These are phyloP conservation scores for Vanderwaltozyma verrucispora DNA, from an alignment of 805 yeast genomes.

Conservation along the genomic window DNA sequence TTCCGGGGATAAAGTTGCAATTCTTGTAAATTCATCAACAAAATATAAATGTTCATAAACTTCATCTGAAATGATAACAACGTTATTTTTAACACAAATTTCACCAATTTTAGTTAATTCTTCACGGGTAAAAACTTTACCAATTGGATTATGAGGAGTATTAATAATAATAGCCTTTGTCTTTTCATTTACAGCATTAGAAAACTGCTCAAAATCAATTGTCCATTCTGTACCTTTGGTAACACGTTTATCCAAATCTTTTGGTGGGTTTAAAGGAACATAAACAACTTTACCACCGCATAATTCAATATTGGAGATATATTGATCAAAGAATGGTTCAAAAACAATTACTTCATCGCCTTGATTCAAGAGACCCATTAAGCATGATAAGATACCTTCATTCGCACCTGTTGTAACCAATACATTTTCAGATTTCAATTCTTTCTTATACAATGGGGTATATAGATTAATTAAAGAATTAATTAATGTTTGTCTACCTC, in stretches of 20 bases:
- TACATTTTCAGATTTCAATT: conserved; percentile 35
- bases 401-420: conserved; percentile 94
- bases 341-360: conserved; percentile 96
- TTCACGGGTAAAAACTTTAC: conserved; percentile 70
- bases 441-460: conserved; percentile 51
- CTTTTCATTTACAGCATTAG: conserved; percentile 55
- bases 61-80: conserved; percentile 81
- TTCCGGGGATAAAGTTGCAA: conserved; percentile 76
- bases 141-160: conserved; percentile 95
- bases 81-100: conserved; percentile 74
- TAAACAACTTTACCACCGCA: conserved; percentile 88
- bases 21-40: conserved; percentile 57
- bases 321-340: conserved; percentile 96
- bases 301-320: conserved; percentile 85
- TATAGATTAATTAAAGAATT: conserved; percentile 63
- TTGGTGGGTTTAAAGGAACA: conserved; percentile 79
- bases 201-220: conserved; percentile 69
- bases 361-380: conserved; percentile 71
- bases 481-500: conserved; percentile 72
- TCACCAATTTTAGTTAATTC: conserved; percentile 72
- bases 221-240: conserved; percentile 83
- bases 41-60: conserved; percentile 89
- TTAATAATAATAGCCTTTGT: conserved; percentile 84
- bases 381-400: conserved; percentile 81
- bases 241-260: conserved; percentile 47